phyloP scores from a whole-genome alignment of 2,329 filamentous ascomycete species.

The Blastomyces percursus region DNA sequence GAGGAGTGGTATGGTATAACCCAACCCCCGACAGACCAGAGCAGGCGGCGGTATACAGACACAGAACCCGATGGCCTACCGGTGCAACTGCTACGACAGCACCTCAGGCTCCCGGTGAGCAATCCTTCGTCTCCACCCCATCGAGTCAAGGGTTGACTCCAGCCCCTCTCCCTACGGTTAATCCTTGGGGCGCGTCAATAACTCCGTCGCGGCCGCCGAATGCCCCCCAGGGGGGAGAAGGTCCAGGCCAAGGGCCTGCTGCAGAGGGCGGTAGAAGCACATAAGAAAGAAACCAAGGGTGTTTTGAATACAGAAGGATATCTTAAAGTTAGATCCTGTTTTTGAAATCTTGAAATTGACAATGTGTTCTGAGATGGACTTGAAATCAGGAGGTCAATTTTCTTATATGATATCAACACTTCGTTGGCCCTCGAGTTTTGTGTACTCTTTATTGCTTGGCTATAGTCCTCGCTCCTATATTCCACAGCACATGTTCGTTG shows the following conservation, averaged over 20 bases:
- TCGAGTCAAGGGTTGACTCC: not conserved
- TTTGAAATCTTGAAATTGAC: no score
- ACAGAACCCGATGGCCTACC: not conserved
- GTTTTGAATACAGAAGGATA: no score
- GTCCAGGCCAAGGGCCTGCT: not conserved
- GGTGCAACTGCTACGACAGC: not conserved
- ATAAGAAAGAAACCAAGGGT: not conserved
- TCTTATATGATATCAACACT: no score
- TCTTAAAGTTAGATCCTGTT: no score
- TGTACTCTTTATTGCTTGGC: no score
- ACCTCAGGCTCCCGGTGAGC: not conserved
- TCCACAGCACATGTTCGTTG: no score
- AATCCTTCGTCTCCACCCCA: not conserved
- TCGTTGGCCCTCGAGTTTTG: no score
- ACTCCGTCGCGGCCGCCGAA: not conserved
- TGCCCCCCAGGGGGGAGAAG: not conserved
- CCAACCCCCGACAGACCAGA: not conserved
- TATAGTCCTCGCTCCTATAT: no score
- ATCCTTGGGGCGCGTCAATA: not conserved
- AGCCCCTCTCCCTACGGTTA: not conserved
- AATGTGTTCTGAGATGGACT: no score
- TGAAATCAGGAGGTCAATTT: no score
- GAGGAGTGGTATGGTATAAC: not conserved
- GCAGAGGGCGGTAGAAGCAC: not conserved
- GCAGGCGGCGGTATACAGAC: not conserved